Base-by-base conservation (phyloP, 2,329 filamentous ascomycete species). In the Dichotomopilus funicola region DNA sequence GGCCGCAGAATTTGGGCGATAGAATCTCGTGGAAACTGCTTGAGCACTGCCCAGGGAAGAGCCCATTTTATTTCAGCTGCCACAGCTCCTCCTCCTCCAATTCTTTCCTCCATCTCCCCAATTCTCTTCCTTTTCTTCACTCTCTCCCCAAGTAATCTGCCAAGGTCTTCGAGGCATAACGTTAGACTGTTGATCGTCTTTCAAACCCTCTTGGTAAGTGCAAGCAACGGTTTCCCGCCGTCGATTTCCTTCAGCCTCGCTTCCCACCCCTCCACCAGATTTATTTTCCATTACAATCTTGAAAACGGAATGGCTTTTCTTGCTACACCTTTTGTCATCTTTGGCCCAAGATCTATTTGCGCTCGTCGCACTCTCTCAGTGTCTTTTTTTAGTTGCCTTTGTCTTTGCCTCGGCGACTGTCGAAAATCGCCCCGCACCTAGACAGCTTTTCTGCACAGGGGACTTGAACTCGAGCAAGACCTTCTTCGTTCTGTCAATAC, bases 1-100 rank as follows among this genome's bases (percentile, higher is more conserved):
- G 53, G 53, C 46, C 55, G 53, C 57, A 59, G 63, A 65, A 66
- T 58, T 61, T 63, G 65, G 61, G 51, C 57, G 65, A 67, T 70
- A 66, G 68, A 70, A 70, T 64, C 66, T 61, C 64, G 60, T 69
- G 57, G 68, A 70, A 70, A 61, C 65, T 62, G 55, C 57, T 50
- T 56, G 64, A 62, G 63, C 66, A 67, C 62, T 63, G 62, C 63
- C 61, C 63, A 63, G 62, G 61, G 59, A 48, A 58, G 59, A 54
- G 46, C 57, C 61, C 54, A 62, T 58, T 60, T 65, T 62, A 66
- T 66, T 70, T 68, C 69, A 70, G 66, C 61, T 66, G 63, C 59
- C 58, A 62, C 59, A 51, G 57, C 57, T 64, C 59, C 58, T 56
- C 56, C 49, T 46, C 52, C 49, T 38, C 55, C 53, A 43, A 43